Base-by-base conservation (phyloP, 495 filamentous ascomycete species). In the Penicillium daleae region DNA sequence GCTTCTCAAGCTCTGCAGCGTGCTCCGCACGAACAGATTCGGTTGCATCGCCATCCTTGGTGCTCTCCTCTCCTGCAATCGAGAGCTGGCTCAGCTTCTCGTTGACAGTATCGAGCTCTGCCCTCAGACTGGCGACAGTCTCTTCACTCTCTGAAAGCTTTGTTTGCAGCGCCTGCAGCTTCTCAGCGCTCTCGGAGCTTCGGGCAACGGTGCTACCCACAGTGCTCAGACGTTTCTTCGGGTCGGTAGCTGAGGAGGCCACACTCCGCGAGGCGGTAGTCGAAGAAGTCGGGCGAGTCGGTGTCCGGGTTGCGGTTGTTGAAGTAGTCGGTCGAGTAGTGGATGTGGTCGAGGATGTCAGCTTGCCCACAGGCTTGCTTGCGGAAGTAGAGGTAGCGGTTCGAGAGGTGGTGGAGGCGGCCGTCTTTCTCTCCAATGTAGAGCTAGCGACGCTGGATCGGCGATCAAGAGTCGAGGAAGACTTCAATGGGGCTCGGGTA, bases 141-240 rank as follows among this genome's bases (percentile, higher is more conserved):
- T 73, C 71, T 42, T 82, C 78, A 33, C 77, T 82, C 50, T 80
- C 78, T 3, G 74, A 65, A 19, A 82, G 73, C 67, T 82, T 74
- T 24, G 55, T 64, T 56, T 80, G 76, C 24, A 82, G 74, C 26
- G 74, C 56, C 29, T 76, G 74, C 27, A 82, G 39, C 64, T 81
- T 80, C 55, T 76, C 74, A 1, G 69, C 48, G 29, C 76, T 71
- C 17, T 71, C 74, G n/a, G 69, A 69, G 24, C 71, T 57, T 53
- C 58, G 62, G 27, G 74, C 70, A 15, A 68, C 59, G 2, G 67
- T 64, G 7, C 72, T 51, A 46, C 60, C n/a, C 12, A 68, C 48
- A 0, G 71, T 75, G 70, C 77, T 80, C 57, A 77, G 50, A 32
- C 78, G 66, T 64, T 74, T 80, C 44, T 66, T 76, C 0, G 70